Base-by-base conservation (phyloP, 371 early-diverging fungal species). In the Lichtheimia corymbifera region DNA sequence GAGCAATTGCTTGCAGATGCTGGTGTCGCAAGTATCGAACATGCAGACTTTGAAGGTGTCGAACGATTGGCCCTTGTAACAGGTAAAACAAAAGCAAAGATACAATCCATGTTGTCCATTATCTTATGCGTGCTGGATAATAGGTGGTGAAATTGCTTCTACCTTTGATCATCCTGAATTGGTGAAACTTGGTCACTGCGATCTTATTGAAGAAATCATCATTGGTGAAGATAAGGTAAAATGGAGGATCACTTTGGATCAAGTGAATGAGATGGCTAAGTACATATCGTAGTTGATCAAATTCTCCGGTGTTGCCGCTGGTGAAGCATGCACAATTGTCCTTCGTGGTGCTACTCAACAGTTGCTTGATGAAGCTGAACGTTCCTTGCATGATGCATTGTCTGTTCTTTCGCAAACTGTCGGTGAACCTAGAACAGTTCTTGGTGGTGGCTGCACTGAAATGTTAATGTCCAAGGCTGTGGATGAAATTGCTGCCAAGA, bases 41-140 rank as follows among this genome's bases (percentile, higher is more conserved):
- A 99, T 72, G 99, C 99, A 45, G 99, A 99, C 71, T 99, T 99
- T 72, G 98, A 98, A 70, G 99, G 99, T 68, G 92, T 99, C 42
- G 99, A 99, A 80, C 88, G 99, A 53, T 83, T 99, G 62, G 94
- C 98, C 49, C 83, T 97, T 59, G 99, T 99, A 12, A 96, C 97
- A 41, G 94, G 87, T 72, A 71, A 86, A 95, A 94, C 95, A 67
- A 94, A 99, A 54, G 88, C 89, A 86, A 95, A 97, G 58, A 99
- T 78, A 87, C 83, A 83, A 76, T 97, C 96, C 1, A 96, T 83
- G 28, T 87, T 79, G 59, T 89, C 77, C 58, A 98, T 79, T 28
- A 47, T 41, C 74, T 44, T 35, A 35, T 35, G 9, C 7, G 7
- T 28, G 28, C 1, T 35, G 35, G 11, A 35, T 35, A 35, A 35